phyloP scores from a whole-genome alignment of 179 eudicot species.

The Nepenthes alata region DNA sequence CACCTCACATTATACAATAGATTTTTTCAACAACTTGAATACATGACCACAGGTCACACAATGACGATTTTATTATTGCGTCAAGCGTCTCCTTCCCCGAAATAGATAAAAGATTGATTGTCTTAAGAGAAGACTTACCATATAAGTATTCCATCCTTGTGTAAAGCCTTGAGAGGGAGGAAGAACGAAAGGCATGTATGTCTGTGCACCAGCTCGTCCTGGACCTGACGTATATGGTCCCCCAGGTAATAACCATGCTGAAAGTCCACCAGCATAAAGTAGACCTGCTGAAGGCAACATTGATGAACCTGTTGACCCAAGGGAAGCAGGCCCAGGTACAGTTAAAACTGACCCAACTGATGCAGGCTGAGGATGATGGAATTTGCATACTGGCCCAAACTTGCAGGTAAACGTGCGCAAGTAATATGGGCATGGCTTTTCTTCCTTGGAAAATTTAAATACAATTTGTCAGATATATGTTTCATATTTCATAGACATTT shows the following conservation, averaged over 20 bases:
- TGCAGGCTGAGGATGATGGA: conserved; percentile 56
- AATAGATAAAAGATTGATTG: neutral
- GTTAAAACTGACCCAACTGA: conserved; percentile 20
- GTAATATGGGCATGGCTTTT: conserved; percentile 52
- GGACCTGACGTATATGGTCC: conserved; percentile 33
- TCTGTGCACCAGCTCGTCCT: conserved; percentile 23
- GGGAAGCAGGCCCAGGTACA: conserved; percentile 17
- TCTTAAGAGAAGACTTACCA: conserved; percentile 28
- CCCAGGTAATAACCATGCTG: conserved; percentile 29
- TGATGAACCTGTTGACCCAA: conserved; percentile 24
- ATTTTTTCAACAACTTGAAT: too few species aligned
- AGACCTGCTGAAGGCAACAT: conserved; percentile 29
- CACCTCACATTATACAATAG: too few species aligned
- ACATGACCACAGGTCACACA: too few species aligned
- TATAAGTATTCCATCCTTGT: conserved; percentile 47
- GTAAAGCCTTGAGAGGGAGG: conserved; percentile 34
- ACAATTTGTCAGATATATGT: conserved; percentile 7
- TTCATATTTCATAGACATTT: too few species aligned
- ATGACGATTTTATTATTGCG: neutral
- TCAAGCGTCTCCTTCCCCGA: neutral
- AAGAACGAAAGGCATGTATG: conserved; percentile 35
- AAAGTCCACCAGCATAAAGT: conserved; percentile 29
- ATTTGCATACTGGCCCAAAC: conserved; percentile 67
- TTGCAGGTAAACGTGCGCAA: conserved; percentile 48
- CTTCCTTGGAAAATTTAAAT: conserved; percentile 25